Conservation (phyloP, 106 monocot genomes). For the Dactylorhiza incarnata region DNA sequence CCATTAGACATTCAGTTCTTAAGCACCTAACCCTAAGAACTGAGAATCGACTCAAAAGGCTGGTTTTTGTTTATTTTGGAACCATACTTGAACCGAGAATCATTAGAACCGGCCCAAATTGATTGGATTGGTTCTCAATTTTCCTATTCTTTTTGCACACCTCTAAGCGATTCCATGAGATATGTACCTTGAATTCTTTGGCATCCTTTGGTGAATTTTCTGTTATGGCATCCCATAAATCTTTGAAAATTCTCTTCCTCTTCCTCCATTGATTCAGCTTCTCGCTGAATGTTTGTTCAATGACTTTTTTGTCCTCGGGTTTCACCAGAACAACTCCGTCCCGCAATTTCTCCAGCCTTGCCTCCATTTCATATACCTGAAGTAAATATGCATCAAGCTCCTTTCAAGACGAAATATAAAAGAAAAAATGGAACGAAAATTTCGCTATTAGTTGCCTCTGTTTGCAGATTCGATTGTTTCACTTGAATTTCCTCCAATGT, state of each 20-base stretch:
- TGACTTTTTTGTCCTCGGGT: conserved; percentile 72
- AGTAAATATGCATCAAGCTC: background rate
- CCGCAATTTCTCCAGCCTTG: conserved; percentile 60
- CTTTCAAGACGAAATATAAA: background rate
- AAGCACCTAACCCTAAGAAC: too few relatives aligned
- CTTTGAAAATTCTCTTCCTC: conserved; percentile 89
- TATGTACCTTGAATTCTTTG: conserved; percentile 84
- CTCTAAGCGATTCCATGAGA: too few relatives aligned
- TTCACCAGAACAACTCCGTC: conserved; percentile 64
- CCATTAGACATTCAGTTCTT: too few relatives aligned
- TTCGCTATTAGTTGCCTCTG: conserved; percentile 34
- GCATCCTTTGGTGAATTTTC: conserved; percentile 82
- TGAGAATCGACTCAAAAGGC: too few relatives aligned
- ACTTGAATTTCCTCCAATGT: conserved; percentile 63
- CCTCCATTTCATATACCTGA: conserved; percentile 72
- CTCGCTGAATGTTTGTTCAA: conserved; percentile 53
- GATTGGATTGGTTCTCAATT: too few relatives aligned
- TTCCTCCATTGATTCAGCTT: conserved; percentile 89
- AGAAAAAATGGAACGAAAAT: background rate
- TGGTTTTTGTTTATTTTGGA: too few relatives aligned
- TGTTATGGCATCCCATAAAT: conserved; percentile 88
- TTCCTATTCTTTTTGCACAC: too few relatives aligned
- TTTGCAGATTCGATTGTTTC: conserved; percentile 52
- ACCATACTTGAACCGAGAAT: too few relatives aligned
- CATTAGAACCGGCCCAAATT: too few relatives aligned